Percentiles rank a stretch among this genome's conserved stretches.
Evolutionary conservation across 495 filamentous ascomycete genomes (phyloP).

Genomic region (Penicillium angulare): DNA sequence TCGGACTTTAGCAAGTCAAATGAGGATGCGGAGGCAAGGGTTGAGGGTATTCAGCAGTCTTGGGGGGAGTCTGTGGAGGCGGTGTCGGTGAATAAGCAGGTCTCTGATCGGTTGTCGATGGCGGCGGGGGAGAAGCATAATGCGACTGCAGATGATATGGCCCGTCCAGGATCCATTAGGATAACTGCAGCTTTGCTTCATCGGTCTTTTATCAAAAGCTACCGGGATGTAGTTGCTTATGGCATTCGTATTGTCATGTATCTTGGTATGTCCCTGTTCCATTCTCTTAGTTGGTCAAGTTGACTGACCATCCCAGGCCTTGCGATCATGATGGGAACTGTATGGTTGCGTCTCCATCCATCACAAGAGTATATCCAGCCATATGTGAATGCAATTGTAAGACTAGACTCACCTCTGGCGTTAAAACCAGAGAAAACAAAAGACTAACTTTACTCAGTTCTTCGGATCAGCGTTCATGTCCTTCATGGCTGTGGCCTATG

Average conservation of each 20-base stretch:
- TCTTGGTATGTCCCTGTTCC: slow-evolving; percentile 45
- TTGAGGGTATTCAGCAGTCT: slow-evolving; percentile 25
- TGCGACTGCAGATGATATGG: slow-evolving; percentile 18
- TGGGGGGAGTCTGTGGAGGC: slow-evolving; percentile 30
- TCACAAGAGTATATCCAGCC: slow-evolving; percentile 69
- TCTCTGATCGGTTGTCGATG: slow-evolving; percentile 10
- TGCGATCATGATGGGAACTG: slow-evolving; percentile 85
- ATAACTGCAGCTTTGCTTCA: slow-evolving; percentile 60
- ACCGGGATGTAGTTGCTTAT: slow-evolving; percentile 78
- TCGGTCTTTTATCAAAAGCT: slow-evolving; percentile 73
- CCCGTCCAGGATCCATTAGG: slow-evolving; percentile 16
- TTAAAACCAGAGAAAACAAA: slow-evolving; percentile 3
- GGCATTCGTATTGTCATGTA: slow-evolving; percentile 84
- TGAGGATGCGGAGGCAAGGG: slow-evolving; percentile 30
- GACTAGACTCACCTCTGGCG: too few species aligned
- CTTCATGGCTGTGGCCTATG: slow-evolving; percentile 87
- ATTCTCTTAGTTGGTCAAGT: neutral
- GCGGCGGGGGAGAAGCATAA: slow-evolving; percentile 14
- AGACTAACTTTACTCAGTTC: slow-evolving; percentile 40
- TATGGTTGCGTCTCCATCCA: slow-evolving; percentile 69
- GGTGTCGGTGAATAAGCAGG: neutral
- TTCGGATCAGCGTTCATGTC: slow-evolving; percentile 85
- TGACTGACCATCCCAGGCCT: slow-evolving; percentile 40
- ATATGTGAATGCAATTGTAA: slow-evolving; percentile 72
- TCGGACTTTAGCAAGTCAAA: slow-evolving; percentile 62